Evolutionary conservation across 129 eudicot genomes (phyloP).

Genomic region (Artemisia argyi): DNA sequence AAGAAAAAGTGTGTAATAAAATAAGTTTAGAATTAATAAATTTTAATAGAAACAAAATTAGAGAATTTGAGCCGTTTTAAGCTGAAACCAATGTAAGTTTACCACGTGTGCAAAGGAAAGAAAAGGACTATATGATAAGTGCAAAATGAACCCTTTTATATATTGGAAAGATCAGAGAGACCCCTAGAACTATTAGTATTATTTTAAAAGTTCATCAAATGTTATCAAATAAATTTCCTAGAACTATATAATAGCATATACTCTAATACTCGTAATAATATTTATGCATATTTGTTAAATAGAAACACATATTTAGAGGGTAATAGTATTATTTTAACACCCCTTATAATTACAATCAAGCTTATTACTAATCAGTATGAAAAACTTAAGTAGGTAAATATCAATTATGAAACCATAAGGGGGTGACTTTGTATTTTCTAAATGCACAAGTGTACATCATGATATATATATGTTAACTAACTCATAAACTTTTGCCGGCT

Average conservation of each 20-base stretch:
- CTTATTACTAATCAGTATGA: neutral
- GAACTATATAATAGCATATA: no score
- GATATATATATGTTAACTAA: neutral
- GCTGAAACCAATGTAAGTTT: neutral
- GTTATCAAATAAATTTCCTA: no score
- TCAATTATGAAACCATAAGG: conserved; percentile 19
- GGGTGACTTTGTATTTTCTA: conserved; percentile 9
- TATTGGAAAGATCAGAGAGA: neutral
- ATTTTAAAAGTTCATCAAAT: no score
- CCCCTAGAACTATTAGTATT: neutral
- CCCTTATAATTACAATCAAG: neutral
- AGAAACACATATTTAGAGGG: no score
- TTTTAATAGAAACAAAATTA: conserved; percentile 6
- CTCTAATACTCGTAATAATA: no score
- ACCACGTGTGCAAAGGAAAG: neutral
- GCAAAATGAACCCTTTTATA: conserved; percentile 11
- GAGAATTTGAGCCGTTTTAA: conserved; percentile 11
- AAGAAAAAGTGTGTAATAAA: no score
- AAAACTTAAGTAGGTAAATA: neutral
- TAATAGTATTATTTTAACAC: no score
- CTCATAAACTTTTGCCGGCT: conserved; percentile 15
- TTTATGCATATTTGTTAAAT: no score
- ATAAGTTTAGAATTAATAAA: neutral
- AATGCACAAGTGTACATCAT: neutral
- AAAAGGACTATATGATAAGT: neutral